A percentile compares a stretch with the other conserved stretches of the same genome.
phyloP scores from a whole-genome alignment of 176 grass and related monocot genomes.

The Oryza longistaminata region DNA sequence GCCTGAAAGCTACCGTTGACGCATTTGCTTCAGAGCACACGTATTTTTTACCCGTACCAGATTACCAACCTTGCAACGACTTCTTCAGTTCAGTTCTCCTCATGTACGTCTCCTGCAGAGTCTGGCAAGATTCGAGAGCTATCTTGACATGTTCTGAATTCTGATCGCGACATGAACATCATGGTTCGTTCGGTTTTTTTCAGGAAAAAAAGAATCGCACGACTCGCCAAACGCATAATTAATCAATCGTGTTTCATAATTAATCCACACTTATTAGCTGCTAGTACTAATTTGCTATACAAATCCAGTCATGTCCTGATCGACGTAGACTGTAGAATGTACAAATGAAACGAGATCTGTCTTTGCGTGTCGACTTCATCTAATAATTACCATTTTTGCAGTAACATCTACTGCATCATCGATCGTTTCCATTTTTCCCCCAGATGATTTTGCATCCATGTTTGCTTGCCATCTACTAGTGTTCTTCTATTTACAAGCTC shows the following conservation, averaged over 20 bases:
- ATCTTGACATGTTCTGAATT: constrained; percentile 14
- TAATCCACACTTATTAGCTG: background rate
- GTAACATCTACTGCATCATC: background rate
- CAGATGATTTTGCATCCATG: background rate
- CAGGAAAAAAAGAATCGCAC: background rate
- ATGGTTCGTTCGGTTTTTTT: background rate
- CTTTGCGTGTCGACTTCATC: background rate
- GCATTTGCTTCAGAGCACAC: background rate
- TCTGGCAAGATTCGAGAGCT: background rate
- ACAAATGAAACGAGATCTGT: background rate
- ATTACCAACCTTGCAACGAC: constrained; percentile 15
- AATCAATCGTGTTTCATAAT: background rate
- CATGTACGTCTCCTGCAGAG: background rate
- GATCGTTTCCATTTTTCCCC: background rate
- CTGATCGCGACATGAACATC: background rate
- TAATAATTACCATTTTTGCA: background rate
- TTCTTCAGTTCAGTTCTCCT: background rate
- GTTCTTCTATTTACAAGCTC: constrained; percentile 36
- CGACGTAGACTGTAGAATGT: background rate
- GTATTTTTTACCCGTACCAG: background rate
- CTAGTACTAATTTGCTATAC: background rate
- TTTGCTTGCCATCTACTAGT: constrained; percentile 14
- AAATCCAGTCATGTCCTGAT: background rate
- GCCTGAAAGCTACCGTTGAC: constrained; percentile 28
- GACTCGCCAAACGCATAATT: background rate